Conservation (phyloP, 2,329 filamentous ascomycete species). For the Aspergillus alliaceus region DNA sequence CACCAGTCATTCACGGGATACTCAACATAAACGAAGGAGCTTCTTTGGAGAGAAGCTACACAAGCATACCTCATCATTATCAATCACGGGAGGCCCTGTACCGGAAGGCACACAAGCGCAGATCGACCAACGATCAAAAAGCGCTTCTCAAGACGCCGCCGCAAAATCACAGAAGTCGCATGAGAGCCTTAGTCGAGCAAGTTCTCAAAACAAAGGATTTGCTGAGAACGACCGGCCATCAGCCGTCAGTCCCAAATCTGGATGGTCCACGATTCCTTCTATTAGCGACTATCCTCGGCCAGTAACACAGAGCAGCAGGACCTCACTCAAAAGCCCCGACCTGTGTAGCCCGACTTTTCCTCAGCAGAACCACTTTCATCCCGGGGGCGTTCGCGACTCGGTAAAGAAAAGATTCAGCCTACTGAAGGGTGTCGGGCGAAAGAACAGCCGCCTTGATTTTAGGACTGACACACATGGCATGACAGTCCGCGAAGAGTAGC, state of each 20-base stretch:
- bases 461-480: conserved; percentile 29
- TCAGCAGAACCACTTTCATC: conserved; percentile 41
- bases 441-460: conserved; percentile 59
- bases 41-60: conserved; percentile 38
- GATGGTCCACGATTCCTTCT: conserved; percentile 36
- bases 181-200: conserved; percentile 30
- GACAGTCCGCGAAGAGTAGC: conserved; percentile 39
- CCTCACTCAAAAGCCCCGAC: conserved; percentile 17
- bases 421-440: conserved; percentile 69
- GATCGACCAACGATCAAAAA: conserved; percentile 24
- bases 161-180: conserved; percentile 29
- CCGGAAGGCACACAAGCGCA: conserved; percentile 27
- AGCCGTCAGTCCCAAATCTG: conserved; percentile 23
- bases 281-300: conserved; percentile 36
- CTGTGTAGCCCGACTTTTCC: conserved; percentile 26
- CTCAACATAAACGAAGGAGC: conserved; percentile 40
- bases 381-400: conserved; percentile 53
- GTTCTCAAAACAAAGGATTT: conserved; percentile 27
- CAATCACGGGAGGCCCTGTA: conserved; percentile 22
- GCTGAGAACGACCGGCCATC: conserved; percentile 19
- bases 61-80: conserved; percentile 35
- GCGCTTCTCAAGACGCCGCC: conserved; percentile 27
- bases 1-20: conserved; percentile 35
- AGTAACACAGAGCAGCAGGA: conserved; percentile 29
- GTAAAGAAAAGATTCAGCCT: conserved; percentile 78